Percentiles rank a stretch among this genome's conserved stretches.
These are phyloP conservation scores for Cubamyces sp. DNA, from an alignment of 768 basidiomycete genomes.

Conservation along the genomic window DNA sequence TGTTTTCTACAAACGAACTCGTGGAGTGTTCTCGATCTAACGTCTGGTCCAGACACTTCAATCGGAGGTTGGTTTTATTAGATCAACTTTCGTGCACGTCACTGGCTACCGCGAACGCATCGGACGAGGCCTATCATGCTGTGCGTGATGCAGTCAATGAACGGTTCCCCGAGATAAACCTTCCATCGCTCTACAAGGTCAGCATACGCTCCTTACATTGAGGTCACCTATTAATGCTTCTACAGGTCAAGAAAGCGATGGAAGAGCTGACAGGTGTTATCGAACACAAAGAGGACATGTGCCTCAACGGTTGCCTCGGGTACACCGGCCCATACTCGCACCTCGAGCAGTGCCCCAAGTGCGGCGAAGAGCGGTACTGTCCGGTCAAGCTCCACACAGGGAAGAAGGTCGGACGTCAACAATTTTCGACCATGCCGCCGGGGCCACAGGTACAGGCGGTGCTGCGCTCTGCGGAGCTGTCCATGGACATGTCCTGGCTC, in stretches of 20 bases:
- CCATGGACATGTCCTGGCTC: slow-evolving; percentile 37
- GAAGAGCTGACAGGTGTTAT: background rate
- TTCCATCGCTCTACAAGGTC: background rate
- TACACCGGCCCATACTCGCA: background rate
- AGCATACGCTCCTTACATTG: background rate
- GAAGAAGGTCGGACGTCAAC: slow-evolving; percentile 34
- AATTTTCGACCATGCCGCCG: slow-evolving; percentile 44
- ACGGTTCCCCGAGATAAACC: background rate
- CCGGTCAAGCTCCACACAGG: background rate
- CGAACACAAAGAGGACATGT: background rate
- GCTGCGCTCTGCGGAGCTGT: slow-evolving; percentile 26
- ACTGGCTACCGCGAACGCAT: background rate
- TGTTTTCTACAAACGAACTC: too few relatives aligned
- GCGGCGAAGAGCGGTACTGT: background rate
- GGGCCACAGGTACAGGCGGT: slow-evolving; percentile 49
- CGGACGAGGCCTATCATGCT: slow-evolving; percentile 2
- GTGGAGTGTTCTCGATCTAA: too few relatives aligned
- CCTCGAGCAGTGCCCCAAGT: background rate
- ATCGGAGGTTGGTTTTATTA: too few relatives aligned
- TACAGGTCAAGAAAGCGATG: background rate
- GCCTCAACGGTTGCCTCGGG: slow-evolving; percentile 2
- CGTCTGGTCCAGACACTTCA: too few relatives aligned
- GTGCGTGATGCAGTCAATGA: background rate
- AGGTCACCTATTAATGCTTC: background rate
- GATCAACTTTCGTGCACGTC: too few relatives aligned